These are phyloP conservation scores for Wallacemonas rigidus DNA, from an alignment of 208 protist species.

Conservation along the genomic window DNA sequence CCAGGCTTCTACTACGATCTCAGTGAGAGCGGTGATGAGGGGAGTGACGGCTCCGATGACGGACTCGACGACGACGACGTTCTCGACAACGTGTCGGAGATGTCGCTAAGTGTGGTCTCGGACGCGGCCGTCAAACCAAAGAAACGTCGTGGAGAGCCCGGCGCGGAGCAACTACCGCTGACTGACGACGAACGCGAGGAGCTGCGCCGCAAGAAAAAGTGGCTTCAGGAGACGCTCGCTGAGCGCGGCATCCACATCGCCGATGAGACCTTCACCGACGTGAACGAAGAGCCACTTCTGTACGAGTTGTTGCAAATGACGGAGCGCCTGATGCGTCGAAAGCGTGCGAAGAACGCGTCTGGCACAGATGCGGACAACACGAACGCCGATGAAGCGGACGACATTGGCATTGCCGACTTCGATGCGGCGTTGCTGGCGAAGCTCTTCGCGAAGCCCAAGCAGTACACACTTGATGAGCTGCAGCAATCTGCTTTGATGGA, in stretches of 20 bases:
- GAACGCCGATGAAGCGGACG: conserved; percentile 39
- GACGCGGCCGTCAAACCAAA: neutral
- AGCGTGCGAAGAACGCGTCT: conserved; percentile 25
- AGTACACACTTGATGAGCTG: conserved; percentile 59
- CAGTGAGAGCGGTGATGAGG: neutral
- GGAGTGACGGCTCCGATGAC: conserved; percentile 4
- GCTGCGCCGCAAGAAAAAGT: conserved; percentile 37
- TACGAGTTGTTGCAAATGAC: conserved; percentile 52
- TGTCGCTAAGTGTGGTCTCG: conserved; percentile 14
- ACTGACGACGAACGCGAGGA: conserved; percentile 34
- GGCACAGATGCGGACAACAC: conserved; percentile 9
- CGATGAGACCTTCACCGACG: conserved; percentile 38
- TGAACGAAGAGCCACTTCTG: conserved; percentile 39
- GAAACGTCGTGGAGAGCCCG: neutral
- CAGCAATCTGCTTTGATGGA: conserved; percentile 55
- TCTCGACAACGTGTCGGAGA: conserved; percentile 18
- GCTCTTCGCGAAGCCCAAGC: conserved; percentile 34
- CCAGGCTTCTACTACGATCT: conserved; percentile 23
- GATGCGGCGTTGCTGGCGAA: conserved; percentile 53
- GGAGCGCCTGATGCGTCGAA: conserved; percentile 20
- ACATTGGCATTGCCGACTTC: conserved; percentile 30
- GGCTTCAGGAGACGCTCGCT: conserved; percentile 41
- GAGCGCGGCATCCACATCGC: conserved; percentile 49
- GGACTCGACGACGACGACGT: conserved; percentile 16
- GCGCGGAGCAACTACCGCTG: conserved; percentile 12